A percentile compares a stretch with the other conserved stretches of the same genome.
phyloP scores from a whole-genome alignment of 768 basidiomycete genomes.

The Trametes meyenii region DNA sequence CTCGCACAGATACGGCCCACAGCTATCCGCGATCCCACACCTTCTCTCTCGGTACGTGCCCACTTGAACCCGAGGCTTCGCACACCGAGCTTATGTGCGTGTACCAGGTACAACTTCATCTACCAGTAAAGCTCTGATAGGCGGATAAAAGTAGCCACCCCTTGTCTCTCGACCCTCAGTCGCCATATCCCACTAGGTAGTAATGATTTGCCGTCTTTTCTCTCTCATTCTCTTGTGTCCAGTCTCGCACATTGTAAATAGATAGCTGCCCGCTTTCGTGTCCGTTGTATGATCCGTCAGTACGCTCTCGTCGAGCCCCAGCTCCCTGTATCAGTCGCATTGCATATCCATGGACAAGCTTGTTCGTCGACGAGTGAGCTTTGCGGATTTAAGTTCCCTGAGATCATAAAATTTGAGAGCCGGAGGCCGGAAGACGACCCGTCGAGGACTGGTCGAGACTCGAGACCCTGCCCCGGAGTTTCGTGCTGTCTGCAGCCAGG shows the following conservation, averaged over 20 bases:
- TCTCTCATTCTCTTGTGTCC: not conserved
- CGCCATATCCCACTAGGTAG: not conserved
- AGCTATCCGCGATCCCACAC: constrained; percentile 93
- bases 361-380: no score
- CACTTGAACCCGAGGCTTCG: not conserved
- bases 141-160: constrained; percentile 1
- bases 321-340: not conserved
- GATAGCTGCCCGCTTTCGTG: not conserved
- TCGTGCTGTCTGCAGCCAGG: no score
- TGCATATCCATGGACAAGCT: not conserved
- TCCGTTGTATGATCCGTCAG: constrained; percentile 5
- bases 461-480: not conserved
- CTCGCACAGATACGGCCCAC: constrained; percentile 76
- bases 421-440: no score
- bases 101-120: constrained; percentile 66
- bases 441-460: not conserved
- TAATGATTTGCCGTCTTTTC: not conserved
- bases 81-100: not conserved
- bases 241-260: not conserved
- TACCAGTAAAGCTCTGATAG: constrained; percentile 54
- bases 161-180: not conserved
- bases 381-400: not conserved
- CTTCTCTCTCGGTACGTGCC: constrained; percentile 72
- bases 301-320: not conserved
- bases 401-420: not conserved